Evolutionary conservation across 78 protist genomes (phyloP).

Genomic region (Dictyostelium brefeldianum): DNA sequence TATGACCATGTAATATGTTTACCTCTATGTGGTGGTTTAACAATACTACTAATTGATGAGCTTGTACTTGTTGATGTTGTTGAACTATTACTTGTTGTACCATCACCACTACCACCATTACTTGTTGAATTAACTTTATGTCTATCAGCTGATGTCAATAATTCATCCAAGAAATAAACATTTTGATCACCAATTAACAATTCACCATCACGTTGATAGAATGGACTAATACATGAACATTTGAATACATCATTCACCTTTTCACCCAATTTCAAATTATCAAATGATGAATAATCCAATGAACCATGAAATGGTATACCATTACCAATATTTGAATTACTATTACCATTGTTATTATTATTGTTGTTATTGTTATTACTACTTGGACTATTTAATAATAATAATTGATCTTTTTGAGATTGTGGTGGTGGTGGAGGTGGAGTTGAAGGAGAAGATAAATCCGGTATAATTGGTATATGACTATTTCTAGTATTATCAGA

Average conservation of each 20-base stretch:
- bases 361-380: not conserved
- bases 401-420: not conserved
- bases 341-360: slow-evolving; percentile 8
- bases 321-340: not conserved
- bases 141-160: slow-evolving; percentile 12
- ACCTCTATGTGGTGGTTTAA: slow-evolving; percentile 48
- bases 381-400: not conserved
- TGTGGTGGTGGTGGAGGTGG: slow-evolving; percentile 12
- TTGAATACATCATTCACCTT: slow-evolving; percentile 10
- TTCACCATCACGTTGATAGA: slow-evolving; percentile 79
- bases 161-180: slow-evolving; percentile 68
- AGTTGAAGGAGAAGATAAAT: slow-evolving; percentile 8
- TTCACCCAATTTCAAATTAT: slow-evolving; percentile 57
- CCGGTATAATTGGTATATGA: slow-evolving; percentile 10
- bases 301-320: slow-evolving; percentile 5
- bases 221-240: slow-evolving; percentile 66
- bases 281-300: slow-evolving; percentile 52
- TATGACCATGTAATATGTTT: slow-evolving; percentile 61
- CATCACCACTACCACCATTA: not conserved
- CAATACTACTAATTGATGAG: not conserved
- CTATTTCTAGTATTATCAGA: slow-evolving; percentile 1
- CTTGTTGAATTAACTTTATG: not conserved
- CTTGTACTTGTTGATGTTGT: not conserved
- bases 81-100: not conserved
- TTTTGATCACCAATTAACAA: slow-evolving; percentile 63